Percentiles rank a stretch among this genome's conserved stretches.
Evolutionary conservation across 768 basidiomycete genomes (phyloP).

Genomic region (Tylopilus sp.): DNA sequence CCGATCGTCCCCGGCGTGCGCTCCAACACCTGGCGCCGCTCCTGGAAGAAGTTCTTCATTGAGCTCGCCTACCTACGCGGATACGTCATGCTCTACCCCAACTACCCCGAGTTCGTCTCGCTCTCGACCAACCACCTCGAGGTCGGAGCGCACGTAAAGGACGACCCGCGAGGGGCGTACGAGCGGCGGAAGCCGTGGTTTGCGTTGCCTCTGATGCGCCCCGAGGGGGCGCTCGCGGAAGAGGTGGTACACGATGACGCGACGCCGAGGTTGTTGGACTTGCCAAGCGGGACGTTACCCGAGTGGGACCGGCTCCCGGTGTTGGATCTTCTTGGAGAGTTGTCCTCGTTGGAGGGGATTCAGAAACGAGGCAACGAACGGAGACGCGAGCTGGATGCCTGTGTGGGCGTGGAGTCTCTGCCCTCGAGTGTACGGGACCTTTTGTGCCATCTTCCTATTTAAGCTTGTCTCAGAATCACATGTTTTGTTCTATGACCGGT

Average conservation of each 20-base stretch:
- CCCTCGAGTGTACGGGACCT: conserved; percentile 26
- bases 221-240: conserved; percentile 19
- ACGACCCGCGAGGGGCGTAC: conserved; percentile 43
- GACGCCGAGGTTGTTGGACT: conserved; percentile 43
- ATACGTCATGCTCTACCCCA: conserved; percentile 88
- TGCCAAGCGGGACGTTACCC: conserved; percentile 56
- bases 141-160: conserved; percentile 75
- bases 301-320: conserved; percentile 55
- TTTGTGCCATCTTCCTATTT: conserved; percentile 15
- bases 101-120: conserved; percentile 66
- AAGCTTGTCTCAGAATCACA: conserved; percentile 1
- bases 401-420: conserved; percentile 16
- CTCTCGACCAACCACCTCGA: conserved; percentile 91
- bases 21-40: conserved; percentile 76
- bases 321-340: conserved; percentile 60
- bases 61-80: conserved; percentile 79
- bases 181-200: conserved; percentile 61
- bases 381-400: conserved; percentile 34
- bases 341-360: conserved; percentile 37
- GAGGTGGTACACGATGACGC: conserved; percentile 10
- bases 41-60: conserved; percentile 91
- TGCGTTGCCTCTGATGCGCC: conserved; percentile 64
- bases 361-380: conserved; percentile 34
- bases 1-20: conserved; percentile 70
- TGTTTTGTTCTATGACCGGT: not conserved